phyloP scores from a whole-genome alignment of 2,329 filamentous ascomycete genomes.

The Lecanicillium sp. region DNA sequence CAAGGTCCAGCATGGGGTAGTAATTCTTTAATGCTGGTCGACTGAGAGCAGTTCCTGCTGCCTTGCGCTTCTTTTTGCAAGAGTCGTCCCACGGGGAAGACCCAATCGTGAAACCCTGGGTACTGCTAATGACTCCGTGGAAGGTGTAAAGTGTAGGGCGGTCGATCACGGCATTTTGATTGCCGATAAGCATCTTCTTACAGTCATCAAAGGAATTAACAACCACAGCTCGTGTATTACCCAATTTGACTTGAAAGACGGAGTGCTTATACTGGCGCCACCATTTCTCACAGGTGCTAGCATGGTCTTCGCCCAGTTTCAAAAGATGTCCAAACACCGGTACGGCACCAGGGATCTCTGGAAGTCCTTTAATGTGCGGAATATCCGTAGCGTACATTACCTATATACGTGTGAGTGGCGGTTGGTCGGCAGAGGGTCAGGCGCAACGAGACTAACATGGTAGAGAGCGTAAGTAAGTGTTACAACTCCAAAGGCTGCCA shows the following conservation, averaged over 20 bases:
- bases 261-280: constrained; percentile 37
- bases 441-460: too few relatives aligned
- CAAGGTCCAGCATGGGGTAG: constrained; percentile 44
- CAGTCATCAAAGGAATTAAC: constrained; percentile 45
- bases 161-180: constrained; percentile 41
- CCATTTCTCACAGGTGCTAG: constrained; percentile 40
- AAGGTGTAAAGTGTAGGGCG: constrained; percentile 44
- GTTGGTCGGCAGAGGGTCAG: too few relatives aligned
- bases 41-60: constrained; percentile 37
- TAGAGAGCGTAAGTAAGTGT: too few relatives aligned
- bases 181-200: constrained; percentile 38
- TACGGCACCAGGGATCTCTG: constrained; percentile 39
- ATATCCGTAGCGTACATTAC: constrained; percentile 32
- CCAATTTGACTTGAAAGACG: constrained; percentile 43
- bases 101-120: constrained; percentile 48
- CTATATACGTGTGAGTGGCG: constrained; percentile 6
- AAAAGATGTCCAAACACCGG: constrained; percentile 42
- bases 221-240: constrained; percentile 43
- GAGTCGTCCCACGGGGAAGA: constrained; percentile 43
- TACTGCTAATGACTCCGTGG: constrained; percentile 41
- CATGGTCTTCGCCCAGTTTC: constrained; percentile 43
- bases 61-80: constrained; percentile 44
- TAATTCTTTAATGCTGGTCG: constrained; percentile 37
- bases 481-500: too few relatives aligned
- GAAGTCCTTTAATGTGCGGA: constrained; percentile 37